Evolutionary conservation across 192 early-diverging fungal genomes (phyloP), one percentile per base, ranked within the genome.

Genomic region (Coemansia guatemalensis): DNA sequence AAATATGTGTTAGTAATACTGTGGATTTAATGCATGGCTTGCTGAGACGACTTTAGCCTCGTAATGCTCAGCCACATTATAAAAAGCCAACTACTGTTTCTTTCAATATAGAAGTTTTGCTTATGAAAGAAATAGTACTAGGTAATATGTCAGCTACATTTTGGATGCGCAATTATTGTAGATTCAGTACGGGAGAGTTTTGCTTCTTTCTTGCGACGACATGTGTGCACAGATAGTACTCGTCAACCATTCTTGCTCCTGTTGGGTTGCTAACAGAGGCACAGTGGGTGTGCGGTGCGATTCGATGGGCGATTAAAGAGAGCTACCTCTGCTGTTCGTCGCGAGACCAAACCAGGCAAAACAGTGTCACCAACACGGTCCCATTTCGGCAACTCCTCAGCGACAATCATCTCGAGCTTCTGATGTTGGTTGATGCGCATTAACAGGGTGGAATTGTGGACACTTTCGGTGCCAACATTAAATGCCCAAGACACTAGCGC

Each of bases 401-500:
- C 32, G 23, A 44, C 62, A 18, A 69, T 68, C 14, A 23, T 11
- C 8, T 49, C 9, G 5, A 62, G 65, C 22, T 64, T 20, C 22
- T 64, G 56, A 6, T 68, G 63, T 26, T 33, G 21, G 41, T 65
- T 71, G 14, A 76, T 7, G 8, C 72, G 29, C 29, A 14, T 12
- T 18, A 80, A 23, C 12, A 80, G 41, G 0, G 20, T 17, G 1
- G 77, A 75, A 3, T 47, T 29, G 17, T 30, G 26, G 1, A 60
- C 56, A 20, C 39, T 60, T 41, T 58, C 58, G 23, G 65, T 55
- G 0, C 73, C 77, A 24, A 75, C 61, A 48, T 71, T 76, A 32
- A 58, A 80, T 0, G 69, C 56, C 64, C 66, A 80, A 21, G 62
- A 69, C 4, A 67, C 62, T 17, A 80, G 50, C 4, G 79, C 68